Conservation (phyloP, 2,329 filamentous ascomycete species). For the Colletotrichum salicis region DNA sequence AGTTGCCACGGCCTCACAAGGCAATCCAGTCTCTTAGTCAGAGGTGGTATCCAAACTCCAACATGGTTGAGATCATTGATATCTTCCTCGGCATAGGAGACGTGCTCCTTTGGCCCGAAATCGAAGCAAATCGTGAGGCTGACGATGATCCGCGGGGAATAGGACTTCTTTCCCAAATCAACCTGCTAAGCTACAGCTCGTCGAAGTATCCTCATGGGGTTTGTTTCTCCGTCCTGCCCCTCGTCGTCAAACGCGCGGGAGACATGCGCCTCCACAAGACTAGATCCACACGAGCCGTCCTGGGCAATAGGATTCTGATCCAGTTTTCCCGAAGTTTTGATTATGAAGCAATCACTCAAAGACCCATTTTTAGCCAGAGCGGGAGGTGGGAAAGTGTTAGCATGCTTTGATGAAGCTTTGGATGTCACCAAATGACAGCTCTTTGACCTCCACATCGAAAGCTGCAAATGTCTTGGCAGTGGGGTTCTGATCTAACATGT, state of each 20-base stretch:
- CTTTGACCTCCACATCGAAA: not conserved
- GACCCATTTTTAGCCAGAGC: constrained; percentile 3
- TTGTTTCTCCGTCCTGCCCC: not conserved
- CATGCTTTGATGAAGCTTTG: not conserved
- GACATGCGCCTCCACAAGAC: not conserved
- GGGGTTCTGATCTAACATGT: not conserved
- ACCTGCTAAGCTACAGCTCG: not conserved
- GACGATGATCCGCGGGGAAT: not conserved
- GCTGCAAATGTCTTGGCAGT: constrained; percentile 3
- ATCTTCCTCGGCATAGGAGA: not conserved
- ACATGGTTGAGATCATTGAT: not conserved
- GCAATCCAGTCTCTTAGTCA: not conserved
- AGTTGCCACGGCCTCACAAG: not conserved
- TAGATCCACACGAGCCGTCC: not conserved
- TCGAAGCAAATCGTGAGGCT: not conserved
- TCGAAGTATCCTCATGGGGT: not conserved
- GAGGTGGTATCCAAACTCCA: not conserved
- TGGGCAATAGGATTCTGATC: not conserved
- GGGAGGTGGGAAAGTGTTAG: not conserved
- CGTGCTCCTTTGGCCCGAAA: not conserved
- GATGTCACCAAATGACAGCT: constrained; percentile 20
- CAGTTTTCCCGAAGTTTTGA: not conserved
- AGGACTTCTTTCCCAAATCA: not conserved
- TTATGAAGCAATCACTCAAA: not conserved
- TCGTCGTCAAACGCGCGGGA: not conserved